A percentile compares a stretch with the other conserved stretches of the same genome.
These are phyloP conservation scores for Candida pseudoglaebosa DNA, from an alignment of 805 yeast species.

Conservation along the genomic window DNA sequence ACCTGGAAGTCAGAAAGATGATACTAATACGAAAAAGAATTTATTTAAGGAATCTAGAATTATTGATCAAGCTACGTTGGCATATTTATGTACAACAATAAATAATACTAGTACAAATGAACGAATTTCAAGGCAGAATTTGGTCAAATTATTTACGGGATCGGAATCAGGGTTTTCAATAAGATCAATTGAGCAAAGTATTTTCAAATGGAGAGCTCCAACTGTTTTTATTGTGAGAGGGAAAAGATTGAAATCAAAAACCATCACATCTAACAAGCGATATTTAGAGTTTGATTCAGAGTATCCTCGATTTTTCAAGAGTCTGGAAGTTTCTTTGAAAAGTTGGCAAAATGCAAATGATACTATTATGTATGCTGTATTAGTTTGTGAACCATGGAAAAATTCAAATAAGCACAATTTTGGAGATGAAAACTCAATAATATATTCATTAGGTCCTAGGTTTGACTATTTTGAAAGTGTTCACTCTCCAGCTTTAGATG, in stretches of 20 bases:
- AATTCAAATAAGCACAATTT: constrained; percentile 66
- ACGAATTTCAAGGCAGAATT: constrained; percentile 41
- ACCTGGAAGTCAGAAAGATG: background rate
- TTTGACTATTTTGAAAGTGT: constrained; percentile 46
- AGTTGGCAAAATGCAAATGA: constrained; percentile 39
- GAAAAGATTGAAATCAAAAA: constrained; percentile 37
- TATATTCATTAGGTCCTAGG: constrained; percentile 65
- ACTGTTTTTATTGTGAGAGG: constrained; percentile 72
- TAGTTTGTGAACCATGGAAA: constrained; percentile 72
- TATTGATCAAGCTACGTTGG: constrained; percentile 35
- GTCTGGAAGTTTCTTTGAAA: constrained; percentile 18
- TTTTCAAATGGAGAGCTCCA: constrained; percentile 89
- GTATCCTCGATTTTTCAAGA: constrained; percentile 36
- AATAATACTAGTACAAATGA: constrained; percentile 19
- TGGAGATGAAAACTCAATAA: constrained; percentile 56
- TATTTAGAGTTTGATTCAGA: constrained; percentile 49
- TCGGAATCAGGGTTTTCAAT: constrained; percentile 81
- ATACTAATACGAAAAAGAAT: background rate
- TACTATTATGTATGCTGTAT: constrained; percentile 58
- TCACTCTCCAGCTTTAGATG: constrained; percentile 27
- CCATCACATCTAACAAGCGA: constrained; percentile 38
- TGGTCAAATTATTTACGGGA: constrained; percentile 67
- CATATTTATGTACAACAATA: constrained; percentile 36
- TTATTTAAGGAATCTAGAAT: constrained; percentile 30
- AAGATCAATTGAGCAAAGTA: constrained; percentile 77